Conservation (phyloP, 495 filamentous ascomycete genomes). For the Entonaema liquescens region DNA sequence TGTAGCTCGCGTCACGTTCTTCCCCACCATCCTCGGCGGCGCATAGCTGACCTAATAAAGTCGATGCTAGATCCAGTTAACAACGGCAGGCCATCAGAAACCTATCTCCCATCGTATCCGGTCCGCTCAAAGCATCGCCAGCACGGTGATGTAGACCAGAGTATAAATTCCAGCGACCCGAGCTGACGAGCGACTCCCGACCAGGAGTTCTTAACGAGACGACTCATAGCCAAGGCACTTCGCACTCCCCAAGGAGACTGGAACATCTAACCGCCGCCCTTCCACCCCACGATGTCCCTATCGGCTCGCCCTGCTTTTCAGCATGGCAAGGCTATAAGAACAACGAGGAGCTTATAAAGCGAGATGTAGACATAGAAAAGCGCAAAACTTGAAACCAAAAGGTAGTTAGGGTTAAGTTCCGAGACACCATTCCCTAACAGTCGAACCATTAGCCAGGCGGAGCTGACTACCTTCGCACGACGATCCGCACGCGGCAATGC, state of each 20-base stretch:
- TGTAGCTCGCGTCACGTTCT: conserved; percentile 54
- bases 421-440: conserved; percentile 63
- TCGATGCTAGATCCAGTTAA: conserved; percentile 31
- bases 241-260: conserved; percentile 54
- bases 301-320: conserved; percentile 52
- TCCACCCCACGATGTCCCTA: conserved; percentile 46
- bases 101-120: conserved; percentile 45
- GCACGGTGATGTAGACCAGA: conserved; percentile 63
- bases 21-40: conserved; percentile 43
- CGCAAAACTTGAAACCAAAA: conserved; percentile 65
- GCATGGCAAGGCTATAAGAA: conserved; percentile 43
- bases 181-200: conserved; percentile 70
- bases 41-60: conserved; percentile 10
- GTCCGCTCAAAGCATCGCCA: conserved; percentile 49
- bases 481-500: conserved; percentile 44
- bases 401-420: conserved; percentile 84
- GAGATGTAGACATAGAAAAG: conserved; percentile 50
- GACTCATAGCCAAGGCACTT: conserved; percentile 66
- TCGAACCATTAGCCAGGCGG: conserved; percentile 42
- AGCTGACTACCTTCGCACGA: conserved; percentile 41
- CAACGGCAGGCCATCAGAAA: conserved; percentile 48
- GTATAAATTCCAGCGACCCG: conserved; percentile 65
- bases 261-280: conserved; percentile 51
- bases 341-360: conserved; percentile 50
- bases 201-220: conserved; percentile 68